These are phyloP conservation scores for Aspergillus nanangensis DNA, from an alignment of 495 filamentous ascomycete species.

Conservation along the genomic window DNA sequence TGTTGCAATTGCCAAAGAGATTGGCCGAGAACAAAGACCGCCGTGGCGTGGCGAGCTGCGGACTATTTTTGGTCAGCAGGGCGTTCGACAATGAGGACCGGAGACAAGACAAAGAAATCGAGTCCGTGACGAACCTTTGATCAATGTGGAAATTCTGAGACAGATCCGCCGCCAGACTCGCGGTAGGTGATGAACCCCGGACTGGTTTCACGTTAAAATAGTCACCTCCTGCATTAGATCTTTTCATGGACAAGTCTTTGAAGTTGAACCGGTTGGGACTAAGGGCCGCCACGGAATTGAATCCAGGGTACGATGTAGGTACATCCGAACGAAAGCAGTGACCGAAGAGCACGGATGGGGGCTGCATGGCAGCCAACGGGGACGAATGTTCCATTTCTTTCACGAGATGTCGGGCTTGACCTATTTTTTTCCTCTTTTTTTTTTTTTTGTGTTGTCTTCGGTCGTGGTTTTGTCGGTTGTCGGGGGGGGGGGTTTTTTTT, in stretches of 20 bases:
- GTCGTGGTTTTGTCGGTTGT: not conserved
- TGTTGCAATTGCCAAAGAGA: constrained; percentile 61
- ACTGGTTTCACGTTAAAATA: constrained; percentile 81
- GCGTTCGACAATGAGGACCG: not conserved
- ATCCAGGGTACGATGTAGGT: constrained; percentile 45
- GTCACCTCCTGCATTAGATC: constrained; percentile 30
- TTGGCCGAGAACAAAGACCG: constrained; percentile 87
- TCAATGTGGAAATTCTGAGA: constrained; percentile 97
- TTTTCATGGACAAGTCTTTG: constrained; percentile 68
- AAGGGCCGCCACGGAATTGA: constrained; percentile 49
- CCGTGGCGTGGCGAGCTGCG: constrained; percentile 84
- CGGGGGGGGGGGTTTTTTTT: not conserved
- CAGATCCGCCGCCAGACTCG: constrained; percentile 85
- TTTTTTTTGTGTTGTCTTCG: not conserved
- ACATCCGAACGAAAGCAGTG: constrained; percentile 52
- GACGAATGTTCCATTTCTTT: constrained; percentile 86
- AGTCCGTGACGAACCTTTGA: constrained; percentile 58
- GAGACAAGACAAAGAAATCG: constrained; percentile 1
- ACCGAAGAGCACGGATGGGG: constrained; percentile 57
- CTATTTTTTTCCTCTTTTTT: not conserved
- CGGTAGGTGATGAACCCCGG: constrained; percentile 82
- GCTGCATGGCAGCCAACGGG: constrained; percentile 90
- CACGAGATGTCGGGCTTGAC: not conserved
- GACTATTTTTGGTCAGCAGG: constrained; percentile 54
- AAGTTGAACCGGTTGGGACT: constrained; percentile 66